These are phyloP conservation scores for Polytolypa hystricis DNA, from an alignment of 2,329 filamentous ascomycete genomes.

Conservation along the genomic window DNA sequence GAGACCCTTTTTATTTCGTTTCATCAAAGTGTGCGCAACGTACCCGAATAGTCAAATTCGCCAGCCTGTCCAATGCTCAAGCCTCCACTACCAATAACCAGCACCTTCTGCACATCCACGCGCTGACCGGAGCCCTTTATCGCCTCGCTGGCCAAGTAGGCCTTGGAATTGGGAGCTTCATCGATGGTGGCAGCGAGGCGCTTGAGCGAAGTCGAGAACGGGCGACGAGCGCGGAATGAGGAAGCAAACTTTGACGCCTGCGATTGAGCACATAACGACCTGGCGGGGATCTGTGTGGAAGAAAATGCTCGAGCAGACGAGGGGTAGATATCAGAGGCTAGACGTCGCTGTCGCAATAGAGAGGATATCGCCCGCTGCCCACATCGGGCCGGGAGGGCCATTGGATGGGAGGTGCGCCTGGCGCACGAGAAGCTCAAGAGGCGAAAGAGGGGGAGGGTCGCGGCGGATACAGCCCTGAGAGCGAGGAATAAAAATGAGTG, in stretches of 20 bases:
- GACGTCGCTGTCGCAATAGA: slow-evolving; percentile 32
- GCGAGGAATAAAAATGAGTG: too few relatives aligned
- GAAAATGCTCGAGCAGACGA: slow-evolving; percentile 29
- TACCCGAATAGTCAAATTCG: slow-evolving; percentile 98
- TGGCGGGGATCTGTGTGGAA: slow-evolving; percentile 24
- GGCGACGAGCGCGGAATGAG: slow-evolving; percentile 31
- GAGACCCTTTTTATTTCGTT: too few relatives aligned
- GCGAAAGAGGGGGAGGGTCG: background rate
- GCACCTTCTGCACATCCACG: slow-evolving; percentile 89
- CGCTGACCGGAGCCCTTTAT: slow-evolving; percentile 65
- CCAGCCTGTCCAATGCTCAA: slow-evolving; percentile 94
- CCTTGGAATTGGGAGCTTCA: slow-evolving; percentile 67
- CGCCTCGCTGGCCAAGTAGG: slow-evolving; percentile 79
- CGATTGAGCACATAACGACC: slow-evolving; percentile 25
- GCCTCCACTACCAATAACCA: slow-evolving; percentile 92
- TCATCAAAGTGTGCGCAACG: too few relatives aligned
- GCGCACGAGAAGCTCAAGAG: slow-evolving; percentile 12
- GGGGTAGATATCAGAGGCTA: slow-evolving; percentile 25
- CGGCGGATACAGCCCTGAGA: too few relatives aligned
- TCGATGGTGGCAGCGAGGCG: slow-evolving; percentile 41
- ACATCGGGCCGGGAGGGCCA: slow-evolving; percentile 36
- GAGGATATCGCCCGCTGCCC: slow-evolving; percentile 30
- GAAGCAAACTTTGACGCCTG: slow-evolving; percentile 24
- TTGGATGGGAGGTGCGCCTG: slow-evolving; percentile 26
- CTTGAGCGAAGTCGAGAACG: slow-evolving; percentile 31